Evolutionary conservation across 1,284 basidiomycete species (phyloP).

Genomic region (Schizopora paradoxa): DNA sequence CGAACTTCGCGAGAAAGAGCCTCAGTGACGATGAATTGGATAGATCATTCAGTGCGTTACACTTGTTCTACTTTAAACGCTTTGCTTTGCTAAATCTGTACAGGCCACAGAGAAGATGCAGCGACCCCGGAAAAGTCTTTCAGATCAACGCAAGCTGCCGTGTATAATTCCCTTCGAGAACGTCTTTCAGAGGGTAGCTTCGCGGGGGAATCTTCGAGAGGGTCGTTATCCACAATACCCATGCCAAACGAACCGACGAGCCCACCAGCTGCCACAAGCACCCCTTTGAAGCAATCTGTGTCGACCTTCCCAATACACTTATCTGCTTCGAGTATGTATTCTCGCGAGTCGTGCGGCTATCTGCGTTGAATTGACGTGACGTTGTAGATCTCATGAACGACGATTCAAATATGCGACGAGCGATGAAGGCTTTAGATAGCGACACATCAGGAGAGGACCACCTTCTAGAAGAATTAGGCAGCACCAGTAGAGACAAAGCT

Average conservation of each 20-base stretch:
- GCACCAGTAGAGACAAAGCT: neutral
- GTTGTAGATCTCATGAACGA: slow-evolving; percentile 59
- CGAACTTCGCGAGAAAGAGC: slow-evolving; percentile 50
- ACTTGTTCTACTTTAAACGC: slow-evolving; percentile 14
- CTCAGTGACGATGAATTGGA: slow-evolving; percentile 66
- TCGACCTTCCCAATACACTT: slow-evolving; percentile 33
- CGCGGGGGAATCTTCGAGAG: neutral
- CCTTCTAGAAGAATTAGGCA: too few relatives aligned
- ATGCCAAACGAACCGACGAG: slow-evolving; percentile 26
- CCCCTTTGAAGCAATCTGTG: slow-evolving; percentile 47
- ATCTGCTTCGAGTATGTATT: slow-evolving; percentile 44
- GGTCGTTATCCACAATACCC: neutral
- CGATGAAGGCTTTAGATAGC: slow-evolving; percentile 52
- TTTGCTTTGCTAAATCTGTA: slow-evolving; percentile 12
- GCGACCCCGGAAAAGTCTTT: slow-evolving; percentile 24
- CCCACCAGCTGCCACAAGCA: slow-evolving; percentile 45
- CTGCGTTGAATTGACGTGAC: slow-evolving; percentile 3
- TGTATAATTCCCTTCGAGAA: slow-evolving; percentile 46
- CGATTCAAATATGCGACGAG: slow-evolving; percentile 69
- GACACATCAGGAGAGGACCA: slow-evolving; percentile 22
- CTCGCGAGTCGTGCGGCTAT: slow-evolving; percentile 2
- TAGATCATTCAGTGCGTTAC: slow-evolving; percentile 43
- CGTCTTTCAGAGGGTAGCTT: slow-evolving; percentile 31
- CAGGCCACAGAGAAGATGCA: slow-evolving; percentile 13
- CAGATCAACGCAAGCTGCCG: slow-evolving; percentile 39